Evolutionary conservation across 345 rosid genomes (phyloP).

Genomic region (Balakata baccata): DNA sequence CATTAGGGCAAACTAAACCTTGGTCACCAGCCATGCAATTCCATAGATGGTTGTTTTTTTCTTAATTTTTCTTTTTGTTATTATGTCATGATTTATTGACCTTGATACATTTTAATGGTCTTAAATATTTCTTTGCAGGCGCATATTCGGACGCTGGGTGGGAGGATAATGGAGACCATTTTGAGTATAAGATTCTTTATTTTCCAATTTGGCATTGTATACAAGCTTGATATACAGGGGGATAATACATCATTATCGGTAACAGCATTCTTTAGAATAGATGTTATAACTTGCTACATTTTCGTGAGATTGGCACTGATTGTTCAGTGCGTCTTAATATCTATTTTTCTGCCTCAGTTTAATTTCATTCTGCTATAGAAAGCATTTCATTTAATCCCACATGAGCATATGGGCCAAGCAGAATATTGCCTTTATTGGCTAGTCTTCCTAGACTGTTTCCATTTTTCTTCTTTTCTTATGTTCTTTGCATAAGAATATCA

Average conservation of each 20-base stretch:
- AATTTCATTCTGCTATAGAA: neutral
- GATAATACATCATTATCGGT: slow-evolving; percentile 64
- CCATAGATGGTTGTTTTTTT: neutral
- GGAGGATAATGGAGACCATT: slow-evolving; percentile 85
- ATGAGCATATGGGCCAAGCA: neutral
- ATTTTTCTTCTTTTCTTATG: neutral
- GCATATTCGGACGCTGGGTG: slow-evolving; percentile 76
- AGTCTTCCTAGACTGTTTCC: neutral
- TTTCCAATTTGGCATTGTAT: slow-evolving; percentile 91
- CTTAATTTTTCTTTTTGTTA: neutral
- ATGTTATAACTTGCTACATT: neutral
- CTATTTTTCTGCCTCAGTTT: neutral
- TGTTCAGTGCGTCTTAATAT: neutral
- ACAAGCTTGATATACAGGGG: slow-evolving; percentile 67
- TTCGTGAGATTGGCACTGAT: neutral
- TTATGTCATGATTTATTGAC: neutral
- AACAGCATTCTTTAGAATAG: slow-evolving; percentile 12
- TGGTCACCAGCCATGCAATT: neutral
- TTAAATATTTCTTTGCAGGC: slow-evolving; percentile 43
- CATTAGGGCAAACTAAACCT: neutral
- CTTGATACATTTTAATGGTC: slow-evolving; percentile 6
- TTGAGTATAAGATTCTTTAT: slow-evolving; percentile 82
- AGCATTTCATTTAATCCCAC: neutral
- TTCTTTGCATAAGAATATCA: neutral
- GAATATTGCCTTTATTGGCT: neutral